Percentiles rank a stretch among this genome's conserved stretches.
Evolutionary conservation across 116 monocot species (phyloP).

Genomic region (Dioscorea cayenensis): DNA sequence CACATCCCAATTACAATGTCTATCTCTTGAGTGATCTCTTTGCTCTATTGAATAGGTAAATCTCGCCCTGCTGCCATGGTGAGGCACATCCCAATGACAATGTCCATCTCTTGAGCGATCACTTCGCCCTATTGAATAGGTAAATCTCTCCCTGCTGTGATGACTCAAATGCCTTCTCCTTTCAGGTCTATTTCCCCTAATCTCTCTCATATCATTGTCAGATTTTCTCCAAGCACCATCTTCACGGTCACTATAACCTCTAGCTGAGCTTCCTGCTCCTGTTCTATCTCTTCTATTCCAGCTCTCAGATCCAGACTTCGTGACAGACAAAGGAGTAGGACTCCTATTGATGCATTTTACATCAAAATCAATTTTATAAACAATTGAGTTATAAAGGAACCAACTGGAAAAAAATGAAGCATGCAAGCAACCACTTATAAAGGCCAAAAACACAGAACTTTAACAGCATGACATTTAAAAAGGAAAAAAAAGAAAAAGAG

Average conservation of each 20-base stretch:
- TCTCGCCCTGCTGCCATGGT: too few species aligned
- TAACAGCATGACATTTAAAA: not conserved
- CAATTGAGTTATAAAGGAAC: not conserved
- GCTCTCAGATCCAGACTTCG: conserved; percentile 8
- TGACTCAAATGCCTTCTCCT: too few species aligned
- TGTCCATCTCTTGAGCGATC: too few species aligned
- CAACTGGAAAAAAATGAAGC: not conserved
- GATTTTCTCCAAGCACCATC: too few species aligned
- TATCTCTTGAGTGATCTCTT: too few species aligned
- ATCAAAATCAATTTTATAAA: not conserved
- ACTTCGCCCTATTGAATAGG: too few species aligned
- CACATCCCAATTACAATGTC: too few species aligned
- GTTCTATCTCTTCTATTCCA: conserved; percentile 25
- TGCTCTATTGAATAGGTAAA: too few species aligned
- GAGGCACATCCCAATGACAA: too few species aligned
- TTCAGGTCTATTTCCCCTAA: too few species aligned
- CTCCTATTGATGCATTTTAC: conserved; percentile 16
- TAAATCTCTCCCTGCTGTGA: too few species aligned
- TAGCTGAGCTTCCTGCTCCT: conserved; percentile 15
- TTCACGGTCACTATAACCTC: conserved; percentile 14
- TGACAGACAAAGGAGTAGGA: conserved; percentile 12
- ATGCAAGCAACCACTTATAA: not conserved
- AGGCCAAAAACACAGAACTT: not conserved
- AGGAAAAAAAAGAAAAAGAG: not conserved
- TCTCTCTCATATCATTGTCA: too few species aligned